Conservation (phyloP, 2,329 filamentous ascomycete genomes). For the Diplodia mutila region DNA sequence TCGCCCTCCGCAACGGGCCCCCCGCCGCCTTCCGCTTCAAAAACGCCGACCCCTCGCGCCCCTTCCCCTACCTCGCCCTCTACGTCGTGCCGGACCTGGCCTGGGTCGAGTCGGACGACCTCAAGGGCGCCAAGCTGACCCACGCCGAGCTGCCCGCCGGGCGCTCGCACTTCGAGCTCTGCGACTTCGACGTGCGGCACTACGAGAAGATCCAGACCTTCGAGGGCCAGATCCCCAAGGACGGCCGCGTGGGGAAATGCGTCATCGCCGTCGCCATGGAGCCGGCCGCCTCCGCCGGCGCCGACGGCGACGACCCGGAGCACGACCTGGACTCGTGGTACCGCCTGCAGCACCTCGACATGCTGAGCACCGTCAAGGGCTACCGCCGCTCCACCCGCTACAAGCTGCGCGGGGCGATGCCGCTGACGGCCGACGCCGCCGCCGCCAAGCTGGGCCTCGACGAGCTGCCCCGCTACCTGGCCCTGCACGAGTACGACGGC, state of each 20-base stretch:
- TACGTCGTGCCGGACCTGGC: background rate
- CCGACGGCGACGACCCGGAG: background rate
- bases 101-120: background rate
- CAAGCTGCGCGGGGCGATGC: background rate
- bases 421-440: background rate
- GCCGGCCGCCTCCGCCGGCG: constrained; percentile 2
- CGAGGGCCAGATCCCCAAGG: constrained; percentile 13
- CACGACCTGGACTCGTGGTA: constrained; percentile 35
- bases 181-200: background rate
- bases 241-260: background rate
- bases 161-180: background rate
- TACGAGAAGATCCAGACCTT: constrained; percentile 24
- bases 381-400: constrained; percentile 30
- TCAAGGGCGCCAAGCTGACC: background rate
- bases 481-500: constrained; percentile 34
- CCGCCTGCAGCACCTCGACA: constrained; percentile 29
- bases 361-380: constrained; percentile 28
- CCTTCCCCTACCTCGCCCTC: background rate
- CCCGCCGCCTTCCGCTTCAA: constrained; percentile 26
- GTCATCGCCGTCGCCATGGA: constrained; percentile 13
- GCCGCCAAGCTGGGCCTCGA: constrained; percentile 15
- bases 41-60: background rate
- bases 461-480: constrained; percentile 30
- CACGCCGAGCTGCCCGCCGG: background rate
- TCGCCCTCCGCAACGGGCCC: constrained; percentile 18